A percentile compares a stretch with the other conserved stretches of the same genome.
Conservation (phyloP, 208 protist genomes). For the Porcisia hertigi region DNA sequence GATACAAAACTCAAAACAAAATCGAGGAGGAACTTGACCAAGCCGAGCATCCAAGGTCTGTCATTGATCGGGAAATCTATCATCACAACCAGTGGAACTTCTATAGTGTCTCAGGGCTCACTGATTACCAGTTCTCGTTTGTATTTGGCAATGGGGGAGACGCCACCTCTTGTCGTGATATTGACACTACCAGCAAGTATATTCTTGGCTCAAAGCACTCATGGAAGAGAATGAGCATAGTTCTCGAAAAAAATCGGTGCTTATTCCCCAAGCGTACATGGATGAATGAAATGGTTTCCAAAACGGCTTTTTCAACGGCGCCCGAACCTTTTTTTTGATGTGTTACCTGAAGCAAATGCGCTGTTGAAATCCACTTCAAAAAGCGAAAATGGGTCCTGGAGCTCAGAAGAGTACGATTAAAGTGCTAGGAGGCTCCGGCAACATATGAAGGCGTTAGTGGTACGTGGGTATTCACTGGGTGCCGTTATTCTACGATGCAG, state of each 20-base stretch:
- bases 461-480: slow-evolving; percentile 51
- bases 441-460: slow-evolving; percentile 43
- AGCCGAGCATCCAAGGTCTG: slow-evolving; percentile 37
- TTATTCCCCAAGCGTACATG: slow-evolving; percentile 36
- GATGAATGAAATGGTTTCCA: slow-evolving; percentile 59
- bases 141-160: slow-evolving; percentile 43
- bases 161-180: slow-evolving; percentile 24
- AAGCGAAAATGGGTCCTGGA: slow-evolving; percentile 48
- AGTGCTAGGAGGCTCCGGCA: slow-evolving; percentile 17
- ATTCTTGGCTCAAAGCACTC: slow-evolving; percentile 33
- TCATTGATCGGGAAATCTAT: slow-evolving; percentile 41
- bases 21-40: slow-evolving; percentile 48
- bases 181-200: slow-evolving; percentile 50
- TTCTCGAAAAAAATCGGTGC: slow-evolving; percentile 45
- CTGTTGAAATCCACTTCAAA: slow-evolving; percentile 39
- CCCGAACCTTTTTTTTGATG: slow-evolving; percentile 40
- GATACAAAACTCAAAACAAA: slow-evolving; percentile 15
- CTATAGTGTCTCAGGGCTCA: slow-evolving; percentile 31
- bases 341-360: slow-evolving; percentile 46
- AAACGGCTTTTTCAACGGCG: slow-evolving; percentile 30
- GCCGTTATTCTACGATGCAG: slow-evolving; percentile 41
- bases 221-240: slow-evolving; percentile 45
- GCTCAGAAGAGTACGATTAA: slow-evolving; percentile 28
- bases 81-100: slow-evolving; percentile 41
- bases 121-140: slow-evolving; percentile 34